Conservation (phyloP, 2,329 filamentous ascomycete genomes). For the Colletotrichum australisinense region DNA sequence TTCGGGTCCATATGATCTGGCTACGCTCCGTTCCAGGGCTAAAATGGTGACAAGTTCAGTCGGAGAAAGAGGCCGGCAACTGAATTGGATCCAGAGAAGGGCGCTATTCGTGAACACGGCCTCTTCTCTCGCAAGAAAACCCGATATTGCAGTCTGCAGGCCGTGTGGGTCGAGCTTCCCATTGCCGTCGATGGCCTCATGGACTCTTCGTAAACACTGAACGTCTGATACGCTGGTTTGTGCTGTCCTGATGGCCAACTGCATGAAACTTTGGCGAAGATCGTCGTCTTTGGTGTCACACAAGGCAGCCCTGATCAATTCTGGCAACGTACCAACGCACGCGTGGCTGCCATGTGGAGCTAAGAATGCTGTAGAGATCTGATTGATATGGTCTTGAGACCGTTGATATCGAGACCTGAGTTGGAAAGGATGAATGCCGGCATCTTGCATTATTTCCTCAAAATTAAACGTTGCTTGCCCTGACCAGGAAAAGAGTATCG, state of each 20-base stretch:
- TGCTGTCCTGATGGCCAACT: neutral
- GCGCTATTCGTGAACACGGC: neutral
- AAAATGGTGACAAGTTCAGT: neutral
- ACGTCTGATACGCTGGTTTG: neutral
- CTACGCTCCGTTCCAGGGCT: neutral
- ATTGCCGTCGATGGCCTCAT: neutral
- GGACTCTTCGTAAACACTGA: neutral
- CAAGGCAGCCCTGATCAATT: neutral
- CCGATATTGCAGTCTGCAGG: neutral
- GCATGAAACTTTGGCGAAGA: neutral
- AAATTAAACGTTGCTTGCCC: neutral
- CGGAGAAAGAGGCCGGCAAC: neutral
- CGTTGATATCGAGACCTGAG: neutral
- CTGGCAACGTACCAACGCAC: neutral
- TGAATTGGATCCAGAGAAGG: neutral
- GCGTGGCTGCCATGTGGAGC: neutral
- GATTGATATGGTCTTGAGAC: neutral
- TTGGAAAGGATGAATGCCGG: neutral
- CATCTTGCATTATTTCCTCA: neutral
- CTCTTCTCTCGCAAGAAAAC: neutral
- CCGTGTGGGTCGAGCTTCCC: neutral
- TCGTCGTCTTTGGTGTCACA: neutral
- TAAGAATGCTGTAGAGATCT: neutral
- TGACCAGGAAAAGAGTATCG: neutral
- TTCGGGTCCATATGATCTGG: neutral